These are phyloP conservation scores for Aspergillus quadricinctus DNA, from an alignment of 2,329 filamentous ascomycete species.

Conservation along the genomic window DNA sequence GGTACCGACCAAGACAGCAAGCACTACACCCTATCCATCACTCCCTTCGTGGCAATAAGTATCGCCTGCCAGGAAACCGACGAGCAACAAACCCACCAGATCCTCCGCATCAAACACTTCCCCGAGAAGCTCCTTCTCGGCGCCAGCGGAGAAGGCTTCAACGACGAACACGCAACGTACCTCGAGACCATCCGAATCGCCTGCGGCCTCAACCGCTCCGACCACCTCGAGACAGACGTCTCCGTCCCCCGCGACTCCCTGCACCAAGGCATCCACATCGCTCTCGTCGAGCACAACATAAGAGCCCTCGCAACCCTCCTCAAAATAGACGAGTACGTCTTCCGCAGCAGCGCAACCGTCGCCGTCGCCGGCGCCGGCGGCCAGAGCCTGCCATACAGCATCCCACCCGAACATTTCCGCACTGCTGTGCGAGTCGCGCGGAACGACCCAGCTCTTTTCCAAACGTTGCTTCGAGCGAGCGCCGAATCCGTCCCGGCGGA, in stretches of 20 bases:
- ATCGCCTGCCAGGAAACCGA: constrained; percentile 14
- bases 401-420: constrained; percentile 33
- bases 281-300: constrained; percentile 31
- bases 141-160: constrained; percentile 27
- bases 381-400: constrained; percentile 17
- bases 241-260: constrained; percentile 29
- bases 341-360: constrained; percentile 10
- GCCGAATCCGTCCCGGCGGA: constrained; percentile 36
- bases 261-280: constrained; percentile 38
- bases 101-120: constrained; percentile 20
- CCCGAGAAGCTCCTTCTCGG: constrained; percentile 30
- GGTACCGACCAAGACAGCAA: constrained; percentile 9
- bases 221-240: constrained; percentile 12
- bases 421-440: constrained; percentile 24
- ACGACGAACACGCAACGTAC: constrained; percentile 23
- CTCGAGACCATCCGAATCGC: constrained; percentile 36
- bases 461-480: constrained; percentile 33
- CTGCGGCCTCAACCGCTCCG: constrained; percentile 18
- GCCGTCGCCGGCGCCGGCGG: too few relatives aligned
- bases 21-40: constrained; percentile 20
- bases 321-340: constrained; percentile 33
- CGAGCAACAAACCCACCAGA: constrained; percentile 6
- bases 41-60: constrained; percentile 15
- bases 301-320: constrained; percentile 32
- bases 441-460: constrained; percentile 24